Conservation (phyloP, 2,329 filamentous ascomycete genomes). For the Colletotrichum agaves region DNA sequence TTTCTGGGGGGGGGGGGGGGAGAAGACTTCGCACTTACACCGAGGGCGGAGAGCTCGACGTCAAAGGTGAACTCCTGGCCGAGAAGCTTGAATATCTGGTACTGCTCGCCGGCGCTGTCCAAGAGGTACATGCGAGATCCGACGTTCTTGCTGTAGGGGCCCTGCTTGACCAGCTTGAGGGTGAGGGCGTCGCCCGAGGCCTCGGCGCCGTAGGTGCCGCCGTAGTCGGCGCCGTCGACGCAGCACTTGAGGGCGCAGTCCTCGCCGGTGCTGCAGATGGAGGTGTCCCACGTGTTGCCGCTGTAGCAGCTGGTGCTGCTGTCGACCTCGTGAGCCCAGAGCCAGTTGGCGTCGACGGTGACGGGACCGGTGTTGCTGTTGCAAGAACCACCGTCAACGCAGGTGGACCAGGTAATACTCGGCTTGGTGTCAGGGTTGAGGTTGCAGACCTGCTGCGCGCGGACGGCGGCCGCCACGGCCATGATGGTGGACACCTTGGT, state of each 20-base stretch:
- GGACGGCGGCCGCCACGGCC: slow-evolving; percentile 41
- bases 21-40: slow-evolving; percentile 12
- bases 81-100: slow-evolving; percentile 53
- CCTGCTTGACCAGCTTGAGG: slow-evolving; percentile 67
- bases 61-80: slow-evolving; percentile 79
- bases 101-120: slow-evolving; percentile 66
- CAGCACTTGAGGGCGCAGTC: slow-evolving; percentile 62
- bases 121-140: slow-evolving; percentile 73
- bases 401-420: slow-evolving; percentile 62
- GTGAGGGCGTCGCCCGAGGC: slow-evolving; percentile 61
- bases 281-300: slow-evolving; percentile 60
- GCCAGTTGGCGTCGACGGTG: slow-evolving; percentile 70
- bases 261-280: slow-evolving; percentile 52
- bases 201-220: slow-evolving; percentile 63
- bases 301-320: slow-evolving; percentile 66
- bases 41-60: slow-evolving; percentile 73
- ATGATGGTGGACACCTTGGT: slow-evolving; percentile 51
- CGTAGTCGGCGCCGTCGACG: slow-evolving; percentile 64
- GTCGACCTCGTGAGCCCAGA: slow-evolving; percentile 63
- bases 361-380: slow-evolving; percentile 59
- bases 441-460: slow-evolving; percentile 64
- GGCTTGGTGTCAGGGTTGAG: slow-evolving; percentile 63
- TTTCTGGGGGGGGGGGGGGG: neutral
- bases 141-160: slow-evolving; percentile 58
- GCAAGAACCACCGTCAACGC: slow-evolving; percentile 62